Percentiles rank a stretch among this genome's conserved stretches.
Evolutionary conservation across 306 rosid species (phyloP).

Genomic region (Citrullus mucosospermus): DNA sequence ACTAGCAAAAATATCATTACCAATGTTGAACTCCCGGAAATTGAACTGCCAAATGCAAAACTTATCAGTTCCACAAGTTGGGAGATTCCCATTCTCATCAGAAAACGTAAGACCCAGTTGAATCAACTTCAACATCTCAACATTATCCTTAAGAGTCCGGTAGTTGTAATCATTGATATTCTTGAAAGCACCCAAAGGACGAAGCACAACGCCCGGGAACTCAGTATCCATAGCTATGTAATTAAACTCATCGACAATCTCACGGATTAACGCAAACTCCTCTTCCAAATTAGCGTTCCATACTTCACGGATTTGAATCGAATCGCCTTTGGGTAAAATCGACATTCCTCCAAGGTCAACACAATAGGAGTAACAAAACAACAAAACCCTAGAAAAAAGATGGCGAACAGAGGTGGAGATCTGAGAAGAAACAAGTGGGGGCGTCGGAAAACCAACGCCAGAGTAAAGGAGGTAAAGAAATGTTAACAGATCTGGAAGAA

Average conservation of each 20-base stretch:
- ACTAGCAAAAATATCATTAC: constrained; percentile 44
- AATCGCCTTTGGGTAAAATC: constrained; percentile 55
- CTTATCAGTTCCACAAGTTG: constrained; percentile 46
- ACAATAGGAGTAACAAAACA: constrained; percentile 12
- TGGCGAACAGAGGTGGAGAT: neutral
- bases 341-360: constrained; percentile 43
- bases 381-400: constrained; percentile 25
- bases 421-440: constrained; percentile 23
- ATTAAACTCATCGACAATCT: constrained; percentile 40
- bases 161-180: constrained; percentile 67
- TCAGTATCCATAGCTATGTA: constrained; percentile 86
- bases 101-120: constrained; percentile 84
- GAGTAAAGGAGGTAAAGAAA: neutral
- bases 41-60: constrained; percentile 55
- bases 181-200: constrained; percentile 68
- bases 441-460: neutral
- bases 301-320: constrained; percentile 76
- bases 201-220: constrained; percentile 90
- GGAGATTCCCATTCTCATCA: constrained; percentile 61
- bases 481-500: constrained; percentile 41
- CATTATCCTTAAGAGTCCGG: constrained; percentile 71
- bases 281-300: constrained; percentile 78
- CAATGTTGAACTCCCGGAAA: constrained; percentile 49
- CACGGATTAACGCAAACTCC: constrained; percentile 62
- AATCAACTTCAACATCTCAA: constrained; percentile 85